phyloP scores from a whole-genome alignment of 768 basidiomycete genomes.

The Tulasnella sp. region DNA sequence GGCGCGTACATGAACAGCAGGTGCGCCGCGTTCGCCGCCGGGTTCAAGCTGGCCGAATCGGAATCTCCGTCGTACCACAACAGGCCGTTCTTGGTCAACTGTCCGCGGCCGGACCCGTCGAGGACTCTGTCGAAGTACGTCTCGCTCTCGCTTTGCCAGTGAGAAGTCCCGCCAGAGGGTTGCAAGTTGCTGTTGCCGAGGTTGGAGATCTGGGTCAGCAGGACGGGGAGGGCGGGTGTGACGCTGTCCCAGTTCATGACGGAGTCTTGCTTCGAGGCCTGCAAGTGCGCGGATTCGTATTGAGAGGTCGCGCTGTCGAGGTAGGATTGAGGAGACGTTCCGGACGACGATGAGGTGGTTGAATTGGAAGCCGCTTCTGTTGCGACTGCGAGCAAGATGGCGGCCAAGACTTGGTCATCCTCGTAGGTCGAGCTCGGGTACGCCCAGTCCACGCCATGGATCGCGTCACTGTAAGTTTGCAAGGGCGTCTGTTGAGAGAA shows the following conservation, averaged over 20 bases:
- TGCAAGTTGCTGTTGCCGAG: slow-evolving; percentile 31
- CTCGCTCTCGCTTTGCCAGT: slow-evolving; percentile 71
- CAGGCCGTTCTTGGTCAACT: slow-evolving; percentile 66
- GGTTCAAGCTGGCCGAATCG: slow-evolving; percentile 73
- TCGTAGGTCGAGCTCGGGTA: slow-evolving; percentile 71
- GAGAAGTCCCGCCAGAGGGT: slow-evolving; percentile 48
- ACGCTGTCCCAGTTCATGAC: slow-evolving; percentile 91
- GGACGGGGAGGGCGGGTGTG: slow-evolving; percentile 66
- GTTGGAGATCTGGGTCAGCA: slow-evolving; percentile 70
- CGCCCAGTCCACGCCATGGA: slow-evolving; percentile 54
- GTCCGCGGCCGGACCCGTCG: slow-evolving; percentile 52
- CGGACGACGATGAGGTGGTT: background rate
- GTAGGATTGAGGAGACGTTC: slow-evolving; percentile 8
- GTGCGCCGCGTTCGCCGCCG: slow-evolving; percentile 85
- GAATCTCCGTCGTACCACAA: slow-evolving; percentile 83
- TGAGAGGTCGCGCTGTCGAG: slow-evolving; percentile 26
- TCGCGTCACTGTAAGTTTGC: slow-evolving; percentile 63
- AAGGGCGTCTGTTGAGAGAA: slow-evolving; percentile 69
- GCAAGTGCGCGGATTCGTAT: slow-evolving; percentile 44
- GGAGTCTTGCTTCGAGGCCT: slow-evolving; percentile 59
- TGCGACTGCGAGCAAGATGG: slow-evolving; percentile 70
- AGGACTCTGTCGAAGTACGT: slow-evolving; percentile 70
- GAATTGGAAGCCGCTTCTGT: slow-evolving; percentile 42
- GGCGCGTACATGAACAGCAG: slow-evolving; percentile 71
- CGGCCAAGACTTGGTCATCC: slow-evolving; percentile 73